Evolutionary conservation across 805 yeast species (phyloP), one percentile per base, ranked within the genome.

Genomic region (Cyberlindnera maclurae): DNA sequence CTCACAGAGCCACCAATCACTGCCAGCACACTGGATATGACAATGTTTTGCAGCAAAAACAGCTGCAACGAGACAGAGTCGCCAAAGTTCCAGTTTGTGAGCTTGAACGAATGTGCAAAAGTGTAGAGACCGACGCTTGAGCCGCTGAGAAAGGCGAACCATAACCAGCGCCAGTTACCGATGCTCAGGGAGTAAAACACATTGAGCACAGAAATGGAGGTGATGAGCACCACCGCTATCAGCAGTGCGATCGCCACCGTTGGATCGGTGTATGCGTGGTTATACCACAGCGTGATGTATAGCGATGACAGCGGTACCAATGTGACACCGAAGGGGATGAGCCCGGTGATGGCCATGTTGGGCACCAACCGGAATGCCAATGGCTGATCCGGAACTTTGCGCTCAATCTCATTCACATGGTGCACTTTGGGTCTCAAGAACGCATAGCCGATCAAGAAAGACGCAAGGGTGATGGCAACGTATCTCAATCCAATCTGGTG

Each of bases 91-190:
- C 47, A 42, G 26, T 48, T 49, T 12, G 58, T 54, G 12, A 57
- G 31, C 29, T 55, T 47, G 35, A 53, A 45, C 1, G 58, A 42
- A 42, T 57, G 55, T 2, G 39, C 16, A 34, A 58, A 58, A 1
- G 54, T 36, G 35, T 47, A 55, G 5, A 47, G 16, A 15, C 59
- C 61, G 15, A 55, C 41, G n/a, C 55, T 42, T 5, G 45, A 34
- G 4, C 60, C 61, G 38, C 49, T 47, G 9, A 46, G 26, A 45
- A 57, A 46, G 3, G 52, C 40, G 16, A 45, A 41, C 60, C 60
- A 55, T 7, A 47, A 49, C 62, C 62, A 58, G 32, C 49, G 51
- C 60, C 61, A 55, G 32, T 55, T 50, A 13, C 61, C 61, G 15
- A 49, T 43, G 20, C 51, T 38, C 11, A 57, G 36, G 11, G 51